Percentiles rank a stretch among this genome's conserved stretches.
phyloP scores from a whole-genome alignment of 2,329 filamentous ascomycete genomes.

The Colletotrichum melonis region DNA sequence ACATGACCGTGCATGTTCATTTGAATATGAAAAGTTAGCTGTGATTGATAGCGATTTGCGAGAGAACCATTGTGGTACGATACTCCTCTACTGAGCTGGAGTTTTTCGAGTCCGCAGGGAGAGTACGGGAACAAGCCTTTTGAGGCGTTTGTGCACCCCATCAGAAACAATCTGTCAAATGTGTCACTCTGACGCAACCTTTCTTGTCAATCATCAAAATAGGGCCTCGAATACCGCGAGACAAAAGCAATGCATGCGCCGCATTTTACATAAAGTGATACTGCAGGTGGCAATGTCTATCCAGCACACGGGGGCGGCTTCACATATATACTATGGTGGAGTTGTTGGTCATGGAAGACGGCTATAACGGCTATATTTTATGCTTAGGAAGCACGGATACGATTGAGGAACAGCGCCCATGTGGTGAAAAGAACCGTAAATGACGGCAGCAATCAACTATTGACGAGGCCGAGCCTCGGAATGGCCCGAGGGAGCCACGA shows the following conservation, averaged over 20 bases:
- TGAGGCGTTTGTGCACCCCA: neutral
- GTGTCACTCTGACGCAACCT: neutral
- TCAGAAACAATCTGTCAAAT: neutral
- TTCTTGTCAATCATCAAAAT: too few relatives aligned
- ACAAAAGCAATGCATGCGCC: neutral
- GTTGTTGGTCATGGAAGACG: neutral
- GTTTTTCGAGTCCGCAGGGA: neutral
- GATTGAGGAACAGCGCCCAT: neutral
- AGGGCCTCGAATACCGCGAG: too few relatives aligned
- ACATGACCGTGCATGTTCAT: neutral
- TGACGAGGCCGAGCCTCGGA: neutral
- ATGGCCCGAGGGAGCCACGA: neutral
- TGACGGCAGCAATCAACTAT: neutral
- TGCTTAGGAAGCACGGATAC: neutral
- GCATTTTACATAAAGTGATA: slow-evolving; percentile 9
- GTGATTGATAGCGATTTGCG: neutral
- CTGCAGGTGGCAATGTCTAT: slow-evolving; percentile 14
- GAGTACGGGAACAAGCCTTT: neutral
- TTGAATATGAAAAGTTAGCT: neutral
- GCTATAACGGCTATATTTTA: neutral
- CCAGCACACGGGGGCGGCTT: slow-evolving; percentile 12
- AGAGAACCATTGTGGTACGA: neutral
- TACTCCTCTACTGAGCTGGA: too few relatives aligned
- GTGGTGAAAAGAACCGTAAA: neutral
- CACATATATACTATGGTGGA: slow-evolving; percentile 12